Evolutionary conservation across 2,329 filamentous ascomycete species (phyloP), one percentile per base, ranked within the genome.

Genomic region (Fusarium penzigii): DNA sequence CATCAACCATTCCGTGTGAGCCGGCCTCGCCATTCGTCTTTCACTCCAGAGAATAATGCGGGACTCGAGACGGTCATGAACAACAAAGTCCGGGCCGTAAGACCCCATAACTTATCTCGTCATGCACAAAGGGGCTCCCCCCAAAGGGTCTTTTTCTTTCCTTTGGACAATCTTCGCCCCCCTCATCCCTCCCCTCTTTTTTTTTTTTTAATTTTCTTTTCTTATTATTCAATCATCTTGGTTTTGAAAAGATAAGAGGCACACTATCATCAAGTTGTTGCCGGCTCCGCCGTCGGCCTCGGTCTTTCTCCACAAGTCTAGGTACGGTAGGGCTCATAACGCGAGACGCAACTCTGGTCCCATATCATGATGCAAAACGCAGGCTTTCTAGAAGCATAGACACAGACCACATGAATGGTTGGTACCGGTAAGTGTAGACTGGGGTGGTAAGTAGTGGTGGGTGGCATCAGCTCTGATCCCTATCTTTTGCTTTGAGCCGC

Each of bases 1-100:
- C 10, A 9, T 36, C 32, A 11, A 5, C 32, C 32, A 3, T 36
- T 36, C 32, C 32, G 38, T 42, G 2, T 51, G 14, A 17, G 43
- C 46, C 46, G 46, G 51, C 42, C 44, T 48, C 46, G 49, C 49
- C 49, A 39, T 46, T 47, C 34, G 36, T 10, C 51, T 44, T 46
- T 39, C 13, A 20, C 47, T 39, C 38, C 20, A 25, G 40, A 39
- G 39, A 46, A 45, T 48, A 49, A 39, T 55, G 16, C 32, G 32
- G 32, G 32, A 36, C 32, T 36, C 10, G 32, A 25, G 20, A 25
- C 20, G 20, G 20, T 25, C 20, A 25, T 25, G 20, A 25, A 25
- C 20, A 25, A 25, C 20, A 25, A 25, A 25, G 20, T 25, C 20
- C 20, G 20, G 20, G 5, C 20, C 20, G 20, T 7, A 25, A 25